Base-by-base conservation (phyloP, 106 monocot species). In the Platanthera guangdongensis region DNA sequence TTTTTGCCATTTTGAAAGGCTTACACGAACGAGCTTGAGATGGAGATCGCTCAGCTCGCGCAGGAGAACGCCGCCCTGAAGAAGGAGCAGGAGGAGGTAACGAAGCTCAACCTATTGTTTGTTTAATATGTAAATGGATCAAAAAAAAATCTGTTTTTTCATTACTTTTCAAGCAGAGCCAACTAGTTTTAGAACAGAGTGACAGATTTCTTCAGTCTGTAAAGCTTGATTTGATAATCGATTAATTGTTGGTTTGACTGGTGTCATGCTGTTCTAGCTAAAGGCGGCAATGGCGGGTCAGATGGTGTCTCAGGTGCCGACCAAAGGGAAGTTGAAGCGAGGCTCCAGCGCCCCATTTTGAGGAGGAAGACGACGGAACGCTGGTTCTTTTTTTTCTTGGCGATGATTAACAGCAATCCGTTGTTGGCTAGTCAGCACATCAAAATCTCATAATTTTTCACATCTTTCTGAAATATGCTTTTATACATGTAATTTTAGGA, bases 261-360 rank as follows among this genome's bases (percentile, higher is more conserved):
- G 7, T 52, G 4, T 25, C 3, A 4, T 32, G 74, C 71, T 50
- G 39, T 30, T 7, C 32, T 72, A 95, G 91, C 69, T 89, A 22
- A 30, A 73, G 5, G 14, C 63, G 79, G 82, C 80, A 69, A 78
- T 91, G 87, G 85, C 79, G 47, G 78, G 15, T 62, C 86, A 16
- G 39, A 39, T 39, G 39, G 39, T 39, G 39, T 2, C 39, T 70
- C 86, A 90, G 55, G 62, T 52, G 22, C 75, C 83, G 10, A 78
- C 72, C 19, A 91, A 80, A 75, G 85, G 69, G 80, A 82, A 63
- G n/a, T 76, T 85, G 30, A 78, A 79, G 49, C 84, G 94, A 74
- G 74, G 81, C 77, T 77, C 77, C 10, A 86, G 90, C 47, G 83
- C 88, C 1, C 82, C 91, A 83, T 94, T 91, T 85, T 91, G 82